Evolutionary conservation across 495 filamentous ascomycete species (phyloP).

Genomic region (Penicillium waksmanii): DNA sequence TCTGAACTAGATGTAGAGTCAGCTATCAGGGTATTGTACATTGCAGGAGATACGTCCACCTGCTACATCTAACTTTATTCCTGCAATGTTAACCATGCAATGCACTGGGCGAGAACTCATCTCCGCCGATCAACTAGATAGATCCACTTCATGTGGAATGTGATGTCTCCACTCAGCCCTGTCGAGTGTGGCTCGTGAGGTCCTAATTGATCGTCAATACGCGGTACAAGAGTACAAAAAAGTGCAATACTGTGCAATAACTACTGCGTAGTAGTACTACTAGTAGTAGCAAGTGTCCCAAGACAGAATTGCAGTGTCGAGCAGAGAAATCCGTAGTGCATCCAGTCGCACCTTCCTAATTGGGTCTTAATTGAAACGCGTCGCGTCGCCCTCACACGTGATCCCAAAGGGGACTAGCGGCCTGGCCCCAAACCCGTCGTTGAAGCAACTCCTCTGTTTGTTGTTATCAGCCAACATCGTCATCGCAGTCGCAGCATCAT

Average conservation of each 20-base stretch:
- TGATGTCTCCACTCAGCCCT: not conserved
- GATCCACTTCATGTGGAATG: not conserved
- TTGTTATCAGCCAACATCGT: slow-evolving; percentile 17
- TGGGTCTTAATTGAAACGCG: slow-evolving; percentile 21
- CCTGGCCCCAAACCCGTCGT: slow-evolving; percentile 22
- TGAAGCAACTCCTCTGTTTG: slow-evolving; percentile 20
- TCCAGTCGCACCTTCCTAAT: slow-evolving; percentile 4
- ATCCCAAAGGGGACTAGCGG: slow-evolving; percentile 27
- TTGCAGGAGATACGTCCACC: not conserved
- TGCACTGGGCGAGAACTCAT: too few relatives aligned
- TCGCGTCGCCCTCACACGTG: slow-evolving; percentile 16
- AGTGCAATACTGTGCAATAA: too few relatives aligned
- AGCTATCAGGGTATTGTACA: too few relatives aligned
- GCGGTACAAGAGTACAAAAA: too few relatives aligned
- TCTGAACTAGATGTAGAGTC: too few relatives aligned
- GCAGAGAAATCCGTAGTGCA: not conserved
- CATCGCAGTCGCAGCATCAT: slow-evolving; percentile 11
- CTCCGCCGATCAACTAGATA: too few relatives aligned
- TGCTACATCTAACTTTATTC: not conserved
- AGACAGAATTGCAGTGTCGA: not conserved
- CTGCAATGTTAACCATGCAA: too few relatives aligned
- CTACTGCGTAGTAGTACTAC: too few relatives aligned
- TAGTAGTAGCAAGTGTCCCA: too few relatives aligned
- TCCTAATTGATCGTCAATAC: too few relatives aligned
- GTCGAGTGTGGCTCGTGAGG: not conserved